Percentiles rank a stretch among this genome's conserved stretches.
Conservation (phyloP, 2,329 filamentous ascomycete genomes). For the Colletotrichum higginsianum region DNA sequence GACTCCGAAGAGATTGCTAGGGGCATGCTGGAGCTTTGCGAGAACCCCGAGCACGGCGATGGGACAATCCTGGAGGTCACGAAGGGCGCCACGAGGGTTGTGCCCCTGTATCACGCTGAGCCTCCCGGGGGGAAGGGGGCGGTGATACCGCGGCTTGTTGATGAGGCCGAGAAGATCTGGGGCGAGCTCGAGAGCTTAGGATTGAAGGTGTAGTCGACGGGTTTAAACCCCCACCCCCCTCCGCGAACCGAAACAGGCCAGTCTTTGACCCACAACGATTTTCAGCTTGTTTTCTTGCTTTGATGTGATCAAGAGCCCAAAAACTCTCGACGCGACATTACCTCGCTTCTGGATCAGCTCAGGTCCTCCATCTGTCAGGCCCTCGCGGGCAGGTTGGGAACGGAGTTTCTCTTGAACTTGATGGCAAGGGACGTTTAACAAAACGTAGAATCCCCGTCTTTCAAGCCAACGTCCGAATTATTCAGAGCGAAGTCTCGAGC, state of each 20-base stretch:
- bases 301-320: too few relatives aligned
- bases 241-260: neutral
- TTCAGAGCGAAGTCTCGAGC: too few relatives aligned
- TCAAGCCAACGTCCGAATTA: too few relatives aligned
- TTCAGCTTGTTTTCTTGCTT: too few relatives aligned
- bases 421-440: too few relatives aligned
- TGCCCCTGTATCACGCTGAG: constrained; percentile 49
- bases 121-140: constrained; percentile 46
- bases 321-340: neutral
- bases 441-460: too few relatives aligned
- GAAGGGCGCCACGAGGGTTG: constrained; percentile 45
- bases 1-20: constrained; percentile 51
- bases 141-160: constrained; percentile 46
- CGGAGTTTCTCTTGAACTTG: too few relatives aligned
- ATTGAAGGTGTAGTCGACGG: constrained; percentile 43
- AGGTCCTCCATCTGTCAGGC: too few relatives aligned
- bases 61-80: constrained; percentile 53
- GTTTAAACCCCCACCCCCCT: neutral
- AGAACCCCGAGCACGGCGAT: constrained; percentile 46
- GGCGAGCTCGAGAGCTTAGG: constrained; percentile 45
- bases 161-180: constrained; percentile 46
- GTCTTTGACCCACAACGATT: too few relatives aligned
- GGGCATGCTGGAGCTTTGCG: constrained; percentile 50
- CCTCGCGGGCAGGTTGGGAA: too few relatives aligned
- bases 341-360: neutral